Evolutionary conservation across 495 filamentous ascomycete species (phyloP).

Genomic region (Bacidia rubella): DNA sequence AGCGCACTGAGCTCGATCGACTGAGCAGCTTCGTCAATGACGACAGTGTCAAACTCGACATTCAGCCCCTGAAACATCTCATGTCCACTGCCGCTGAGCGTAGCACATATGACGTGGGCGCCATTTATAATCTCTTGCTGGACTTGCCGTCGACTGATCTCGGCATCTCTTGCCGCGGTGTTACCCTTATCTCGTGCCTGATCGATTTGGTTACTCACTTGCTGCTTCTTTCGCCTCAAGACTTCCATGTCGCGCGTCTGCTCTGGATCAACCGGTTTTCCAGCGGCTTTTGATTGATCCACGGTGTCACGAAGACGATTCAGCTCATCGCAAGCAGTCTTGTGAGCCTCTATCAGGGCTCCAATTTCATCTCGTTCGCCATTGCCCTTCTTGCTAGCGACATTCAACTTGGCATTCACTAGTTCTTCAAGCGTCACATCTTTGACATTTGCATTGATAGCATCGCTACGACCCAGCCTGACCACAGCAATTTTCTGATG

Average conservation of each 20-base stretch:
- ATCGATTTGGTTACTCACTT: constrained; percentile 70
- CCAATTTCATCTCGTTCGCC: constrained; percentile 44
- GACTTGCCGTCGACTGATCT: constrained; percentile 66
- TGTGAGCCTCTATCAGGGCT: constrained; percentile 70
- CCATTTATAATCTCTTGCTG: constrained; percentile 85
- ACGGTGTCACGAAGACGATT: constrained; percentile 50
- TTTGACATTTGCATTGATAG: constrained; percentile 75
- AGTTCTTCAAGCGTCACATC: constrained; percentile 93
- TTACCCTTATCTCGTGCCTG: constrained; percentile 72
- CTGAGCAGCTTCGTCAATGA: constrained; percentile 96
- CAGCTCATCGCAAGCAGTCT: constrained; percentile 57
- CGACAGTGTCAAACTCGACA: constrained; percentile 95
- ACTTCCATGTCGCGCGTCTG: constrained; percentile 65
- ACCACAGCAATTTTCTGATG: constrained; percentile 66
- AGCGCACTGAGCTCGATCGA: constrained; percentile 94
- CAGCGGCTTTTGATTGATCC: constrained; percentile 54
- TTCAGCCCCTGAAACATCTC: constrained; percentile 93
- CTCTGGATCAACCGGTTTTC: constrained; percentile 44
- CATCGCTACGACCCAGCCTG: constrained; percentile 83
- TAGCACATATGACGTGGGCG: constrained; percentile 88
- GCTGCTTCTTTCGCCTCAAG: constrained; percentile 57
- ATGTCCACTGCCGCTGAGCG: constrained; percentile 87
- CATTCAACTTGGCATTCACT: constrained; percentile 56
- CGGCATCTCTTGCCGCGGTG: constrained; percentile 59
- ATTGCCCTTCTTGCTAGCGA: constrained; percentile 26